Percentiles rank a stretch among this genome's conserved stretches.
Conservation (phyloP, 2,329 filamentous ascomycete genomes). For the Chrysosporium keratinophilum region DNA sequence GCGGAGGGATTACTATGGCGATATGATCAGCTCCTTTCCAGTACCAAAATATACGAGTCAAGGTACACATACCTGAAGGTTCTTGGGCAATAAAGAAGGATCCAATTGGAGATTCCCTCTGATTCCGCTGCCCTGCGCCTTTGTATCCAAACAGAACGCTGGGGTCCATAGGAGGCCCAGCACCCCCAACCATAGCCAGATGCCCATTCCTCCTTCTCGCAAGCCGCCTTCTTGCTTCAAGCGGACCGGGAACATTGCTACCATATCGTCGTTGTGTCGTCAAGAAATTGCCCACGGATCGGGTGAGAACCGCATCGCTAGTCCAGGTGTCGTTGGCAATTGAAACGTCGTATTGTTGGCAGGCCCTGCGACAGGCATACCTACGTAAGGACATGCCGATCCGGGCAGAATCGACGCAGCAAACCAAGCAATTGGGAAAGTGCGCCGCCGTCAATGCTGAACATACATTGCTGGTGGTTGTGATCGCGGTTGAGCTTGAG, state of each 20-base stretch:
- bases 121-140: conserved; percentile 18
- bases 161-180: conserved; percentile 28
- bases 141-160: conserved; percentile 34
- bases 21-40: background rate
- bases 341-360: conserved; percentile 21
- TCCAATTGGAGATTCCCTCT: background rate
- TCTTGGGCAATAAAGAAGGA: conserved; percentile 3
- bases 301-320: conserved; percentile 36
- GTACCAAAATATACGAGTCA: background rate
- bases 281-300: conserved; percentile 41
- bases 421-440: conserved; percentile 2
- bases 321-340: conserved; percentile 35
- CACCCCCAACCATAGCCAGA: conserved; percentile 29
- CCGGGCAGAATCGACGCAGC: background rate
- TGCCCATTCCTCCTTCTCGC: conserved; percentile 47
- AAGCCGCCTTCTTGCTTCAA: conserved; percentile 49
- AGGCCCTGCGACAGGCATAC: conserved; percentile 33
- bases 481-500: background rate
- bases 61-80: background rate
- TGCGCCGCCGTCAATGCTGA: background rate
- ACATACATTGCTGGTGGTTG: background rate
- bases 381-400: conserved; percentile 34
- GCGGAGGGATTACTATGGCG: background rate
- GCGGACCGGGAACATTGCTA: conserved; percentile 51
- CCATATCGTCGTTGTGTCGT: conserved; percentile 45